Conservation (phyloP, 106 monocot genomes). For the Dioscorea alata region DNA sequence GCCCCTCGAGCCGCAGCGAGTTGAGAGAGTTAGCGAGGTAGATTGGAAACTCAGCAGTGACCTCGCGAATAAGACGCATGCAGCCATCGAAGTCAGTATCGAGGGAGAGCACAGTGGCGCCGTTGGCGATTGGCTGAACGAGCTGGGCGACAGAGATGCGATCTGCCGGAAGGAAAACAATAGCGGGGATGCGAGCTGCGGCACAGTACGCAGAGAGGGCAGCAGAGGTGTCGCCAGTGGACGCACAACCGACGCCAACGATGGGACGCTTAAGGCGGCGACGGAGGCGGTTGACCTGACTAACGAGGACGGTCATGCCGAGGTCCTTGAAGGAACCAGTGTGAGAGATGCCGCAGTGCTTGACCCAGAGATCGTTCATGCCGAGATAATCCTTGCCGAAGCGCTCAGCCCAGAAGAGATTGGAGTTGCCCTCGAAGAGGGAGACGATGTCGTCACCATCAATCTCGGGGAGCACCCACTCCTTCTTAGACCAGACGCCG, state of each 20-base stretch:
- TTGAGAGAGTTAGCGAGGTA: conserved; percentile 96
- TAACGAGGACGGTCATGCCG: conserved; percentile 94
- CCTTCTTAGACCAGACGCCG: conserved; percentile 98
- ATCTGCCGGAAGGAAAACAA: conserved; percentile 90
- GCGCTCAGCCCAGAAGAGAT: conserved; percentile 98
- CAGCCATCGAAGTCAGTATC: conserved; percentile 97
- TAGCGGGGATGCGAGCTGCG: conserved; percentile 73
- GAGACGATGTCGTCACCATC: conserved; percentile 81
- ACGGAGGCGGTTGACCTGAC: conserved; percentile 85
- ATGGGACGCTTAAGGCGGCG: conserved; percentile 66
- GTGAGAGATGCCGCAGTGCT: conserved; percentile 95
- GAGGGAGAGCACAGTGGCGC: conserved; percentile 82
- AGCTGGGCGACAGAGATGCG: conserved; percentile 89
- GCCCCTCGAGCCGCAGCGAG: conserved; percentile 87
- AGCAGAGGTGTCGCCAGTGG: conserved; percentile 94
- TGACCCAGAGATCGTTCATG: conserved; percentile 96
- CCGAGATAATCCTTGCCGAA: conserved; percentile 75
- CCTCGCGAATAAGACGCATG: conserved; percentile 91
- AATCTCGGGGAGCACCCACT: conserved; percentile 89
- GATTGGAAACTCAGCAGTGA: conserved; percentile 89
- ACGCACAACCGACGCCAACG: conserved; percentile 83
- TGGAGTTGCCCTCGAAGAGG: conserved; percentile 93
- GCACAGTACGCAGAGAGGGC: conserved; percentile 93
- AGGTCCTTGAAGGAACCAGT: conserved; percentile 95
- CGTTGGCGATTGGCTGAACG: conserved; percentile 92